phyloP scores from a whole-genome alignment of 2,329 filamentous ascomycete genomes.

The Zymoseptoria crescenta region DNA sequence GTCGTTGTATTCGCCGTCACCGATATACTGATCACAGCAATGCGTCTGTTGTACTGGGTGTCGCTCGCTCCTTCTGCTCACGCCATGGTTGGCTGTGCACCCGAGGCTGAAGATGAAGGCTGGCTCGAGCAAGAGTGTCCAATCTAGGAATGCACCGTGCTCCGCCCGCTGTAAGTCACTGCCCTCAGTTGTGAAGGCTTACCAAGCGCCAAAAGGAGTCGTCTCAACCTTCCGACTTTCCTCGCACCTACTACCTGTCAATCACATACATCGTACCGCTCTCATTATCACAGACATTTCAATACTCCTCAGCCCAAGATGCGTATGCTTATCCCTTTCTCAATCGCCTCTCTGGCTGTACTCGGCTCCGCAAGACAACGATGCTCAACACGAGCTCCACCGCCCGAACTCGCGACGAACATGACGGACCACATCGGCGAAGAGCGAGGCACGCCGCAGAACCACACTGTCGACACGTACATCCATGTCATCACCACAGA shows the following conservation, averaged over 20 bases:
- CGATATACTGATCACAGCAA: too few species aligned
- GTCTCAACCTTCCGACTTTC: too few species aligned
- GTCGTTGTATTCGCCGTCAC: too few species aligned
- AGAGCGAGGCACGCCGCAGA: background rate
- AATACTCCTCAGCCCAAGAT: background rate
- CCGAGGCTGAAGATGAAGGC: too few species aligned
- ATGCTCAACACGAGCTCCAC: background rate
- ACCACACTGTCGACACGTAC: slow-evolving; percentile 17
- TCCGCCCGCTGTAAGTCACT: too few species aligned
- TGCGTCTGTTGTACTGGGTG: too few species aligned
- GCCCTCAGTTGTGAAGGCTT: too few species aligned
- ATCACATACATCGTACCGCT: background rate
- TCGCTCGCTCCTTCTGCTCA: too few species aligned
- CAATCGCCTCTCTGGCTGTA: background rate
- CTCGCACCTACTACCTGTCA: background rate
- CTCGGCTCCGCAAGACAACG: background rate
- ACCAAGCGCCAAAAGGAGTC: too few species aligned
- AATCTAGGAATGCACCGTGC: too few species aligned
- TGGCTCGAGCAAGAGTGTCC: too few species aligned
- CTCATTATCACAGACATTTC: background rate
- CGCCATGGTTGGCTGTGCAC: too few species aligned
- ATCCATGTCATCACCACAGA: slow-evolving; percentile 35
- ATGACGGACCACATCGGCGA: background rate
- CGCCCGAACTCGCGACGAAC: background rate
- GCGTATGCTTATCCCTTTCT: background rate